Percentiles rank a stretch among this genome's conserved stretches.
These are phyloP conservation scores for Myxozyma sirexii DNA, from an alignment of 805 yeast species.

Conservation along the genomic window DNA sequence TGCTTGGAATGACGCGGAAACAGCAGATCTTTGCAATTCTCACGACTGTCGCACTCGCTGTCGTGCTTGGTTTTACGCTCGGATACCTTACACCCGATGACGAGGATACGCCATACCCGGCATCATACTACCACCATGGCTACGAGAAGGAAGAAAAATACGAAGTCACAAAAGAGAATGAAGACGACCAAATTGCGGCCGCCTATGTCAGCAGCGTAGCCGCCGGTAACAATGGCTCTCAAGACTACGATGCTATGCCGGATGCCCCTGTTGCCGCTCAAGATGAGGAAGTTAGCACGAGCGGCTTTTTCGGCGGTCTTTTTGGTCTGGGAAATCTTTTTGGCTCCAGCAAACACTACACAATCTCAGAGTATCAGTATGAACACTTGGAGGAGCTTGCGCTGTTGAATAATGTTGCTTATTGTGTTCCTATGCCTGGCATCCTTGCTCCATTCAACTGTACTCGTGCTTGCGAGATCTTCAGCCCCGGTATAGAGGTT, in stretches of 20 bases:
- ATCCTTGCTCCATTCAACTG: slow-evolving; percentile 36
- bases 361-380: slow-evolving; percentile 22
- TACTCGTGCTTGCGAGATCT: slow-evolving; percentile 33
- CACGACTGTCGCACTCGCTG: slow-evolving; percentile 18
- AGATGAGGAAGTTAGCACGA: slow-evolving; percentile 11
- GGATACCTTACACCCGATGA: slow-evolving; percentile 32
- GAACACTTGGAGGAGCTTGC: slow-evolving; percentile 28
- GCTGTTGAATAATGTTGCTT: slow-evolving; percentile 31
- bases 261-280: slow-evolving; percentile 10
- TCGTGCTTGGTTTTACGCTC: slow-evolving; percentile 30
- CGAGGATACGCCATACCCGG: slow-evolving; percentile 27
- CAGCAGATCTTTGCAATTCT: slow-evolving; percentile 22
- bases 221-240: slow-evolving; percentile 8
- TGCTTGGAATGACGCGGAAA: slow-evolving; percentile 21
- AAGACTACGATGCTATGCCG: slow-evolving; percentile 6
- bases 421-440: slow-evolving; percentile 36
- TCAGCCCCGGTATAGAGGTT: slow-evolving; percentile 26
- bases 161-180: slow-evolving; percentile 7
- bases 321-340: slow-evolving; percentile 24
- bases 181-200: slow-evolving; percentile 10
- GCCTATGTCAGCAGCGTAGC: slow-evolving; percentile 3
- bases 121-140: slow-evolving; percentile 23
- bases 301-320: slow-evolving; percentile 25
- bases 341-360: slow-evolving; percentile 17
- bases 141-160: slow-evolving; percentile 3